Evolutionary conservation across 1,284 basidiomycete genomes (phyloP), one percentile per base, ranked within the genome.

Genomic region (Cystobasidium pallidum): DNA sequence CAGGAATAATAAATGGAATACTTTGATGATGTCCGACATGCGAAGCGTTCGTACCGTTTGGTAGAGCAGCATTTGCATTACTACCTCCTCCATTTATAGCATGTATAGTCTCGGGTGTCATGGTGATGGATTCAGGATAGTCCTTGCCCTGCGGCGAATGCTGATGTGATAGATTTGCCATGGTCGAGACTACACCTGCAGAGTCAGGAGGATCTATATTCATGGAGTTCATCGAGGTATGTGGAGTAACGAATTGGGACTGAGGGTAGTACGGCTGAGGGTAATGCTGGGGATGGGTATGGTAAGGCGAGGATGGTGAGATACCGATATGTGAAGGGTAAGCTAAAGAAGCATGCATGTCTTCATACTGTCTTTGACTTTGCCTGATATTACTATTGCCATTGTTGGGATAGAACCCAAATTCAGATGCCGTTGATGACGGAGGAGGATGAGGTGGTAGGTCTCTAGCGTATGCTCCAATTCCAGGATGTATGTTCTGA

Each of bases 261-360:
- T 17, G 10, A 34, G 32, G 15, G 4, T 34, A n/a, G n/a, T 57
- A 28, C 10, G 19, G 13, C 10, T 32, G 54, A 34, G 54, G n/a
- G n/a, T 57, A 57, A n/a, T 19, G 19, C 24, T 57, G 54, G 36
- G 54, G 54, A 57, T 57, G 54, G 7, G 32, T 36, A 34, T 57
- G 28, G 36, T 57, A 57, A 57, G 54, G 54, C 6, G 58, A 61
- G 13, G 58, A 6, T 3, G 62, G 62, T 32, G 24, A 36, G n/a
- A 36, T 17, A 32, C 47, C 43, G 24, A 61, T 61, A 47, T 47
- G 36, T 11, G 62, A 47, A 64, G 62, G 62, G 26, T 64, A 51
- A 64, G 62, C 62, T 36, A 64, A 24, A 17, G 43, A 34, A 47
- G 62, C 62, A 26, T 64, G 62, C 43, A 64, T 47, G n/a, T 64